Conservation (phyloP, 495 filamentous ascomycete species). For the Annulohypoxylon nitens region DNA sequence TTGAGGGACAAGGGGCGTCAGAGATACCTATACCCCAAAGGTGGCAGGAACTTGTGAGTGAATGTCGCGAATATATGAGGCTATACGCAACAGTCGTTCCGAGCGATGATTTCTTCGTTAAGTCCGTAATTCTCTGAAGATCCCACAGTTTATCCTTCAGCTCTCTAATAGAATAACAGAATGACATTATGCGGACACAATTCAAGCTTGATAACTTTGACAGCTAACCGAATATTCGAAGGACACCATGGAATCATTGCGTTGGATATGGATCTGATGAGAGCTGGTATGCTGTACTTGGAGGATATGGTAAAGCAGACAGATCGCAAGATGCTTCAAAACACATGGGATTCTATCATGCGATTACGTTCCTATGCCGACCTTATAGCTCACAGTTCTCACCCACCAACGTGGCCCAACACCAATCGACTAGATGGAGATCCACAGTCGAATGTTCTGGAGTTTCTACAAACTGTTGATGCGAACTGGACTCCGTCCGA, state of each 20-base stretch:
- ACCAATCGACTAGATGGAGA: neutral
- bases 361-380: neutral
- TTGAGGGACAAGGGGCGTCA: neutral
- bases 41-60: neutral
- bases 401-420: neutral
- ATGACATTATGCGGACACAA: slow-evolving; percentile 9
- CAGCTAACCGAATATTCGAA: slow-evolving; percentile 1
- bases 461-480: neutral
- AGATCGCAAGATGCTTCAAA: neutral
- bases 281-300: neutral
- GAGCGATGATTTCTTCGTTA: slow-evolving; percentile 1
- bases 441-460: neutral
- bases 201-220: slow-evolving; percentile 4
- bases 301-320: slow-evolving; percentile 5
- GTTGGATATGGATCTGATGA: neutral
- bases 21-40: slow-evolving; percentile 1
- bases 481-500: neutral
- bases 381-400: neutral
- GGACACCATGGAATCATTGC: neutral
- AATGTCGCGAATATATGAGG: slow-evolving; percentile 4
- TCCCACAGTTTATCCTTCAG: neutral
- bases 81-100: slow-evolving; percentile 6
- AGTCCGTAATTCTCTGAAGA: neutral
- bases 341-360: neutral
- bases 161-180: neutral